Conservation (phyloP, 2,329 filamentous ascomycete genomes). For the Ophiostoma tasmaniense region DNA sequence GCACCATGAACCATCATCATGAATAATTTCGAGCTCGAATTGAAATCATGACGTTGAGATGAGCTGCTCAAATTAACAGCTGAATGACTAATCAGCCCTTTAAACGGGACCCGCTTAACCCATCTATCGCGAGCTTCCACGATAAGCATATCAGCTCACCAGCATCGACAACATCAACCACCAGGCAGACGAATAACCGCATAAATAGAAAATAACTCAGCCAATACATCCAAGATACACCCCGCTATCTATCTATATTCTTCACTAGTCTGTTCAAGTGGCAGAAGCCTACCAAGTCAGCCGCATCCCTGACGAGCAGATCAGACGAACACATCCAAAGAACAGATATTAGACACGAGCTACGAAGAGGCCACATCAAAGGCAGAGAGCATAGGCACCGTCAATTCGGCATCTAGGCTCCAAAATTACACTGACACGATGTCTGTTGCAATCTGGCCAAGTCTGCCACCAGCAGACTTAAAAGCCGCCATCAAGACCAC, state of each 20-base stretch:
- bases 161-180: neutral
- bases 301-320: neutral
- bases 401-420: neutral
- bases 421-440: conserved; percentile 29
- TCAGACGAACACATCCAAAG: neutral
- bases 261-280: neutral
- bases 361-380: neutral
- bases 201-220: neutral
- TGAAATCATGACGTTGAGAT: no score
- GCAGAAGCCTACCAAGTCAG: neutral
- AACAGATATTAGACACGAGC: neutral
- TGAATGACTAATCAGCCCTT: neutral
- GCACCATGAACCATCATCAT: no score
- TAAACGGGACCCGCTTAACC: neutral
- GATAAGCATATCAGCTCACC: neutral
- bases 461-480: conserved; percentile 42
- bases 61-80: no score
- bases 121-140: neutral
- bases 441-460: conserved; percentile 53
- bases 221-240: neutral
- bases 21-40: no score
- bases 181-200: neutral
- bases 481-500: conserved; percentile 41
- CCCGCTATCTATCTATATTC: neutral
- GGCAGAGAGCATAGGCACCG: neutral